phyloP scores from a whole-genome alignment of 495 filamentous ascomycete genomes.

The Penicillium goetzii region DNA sequence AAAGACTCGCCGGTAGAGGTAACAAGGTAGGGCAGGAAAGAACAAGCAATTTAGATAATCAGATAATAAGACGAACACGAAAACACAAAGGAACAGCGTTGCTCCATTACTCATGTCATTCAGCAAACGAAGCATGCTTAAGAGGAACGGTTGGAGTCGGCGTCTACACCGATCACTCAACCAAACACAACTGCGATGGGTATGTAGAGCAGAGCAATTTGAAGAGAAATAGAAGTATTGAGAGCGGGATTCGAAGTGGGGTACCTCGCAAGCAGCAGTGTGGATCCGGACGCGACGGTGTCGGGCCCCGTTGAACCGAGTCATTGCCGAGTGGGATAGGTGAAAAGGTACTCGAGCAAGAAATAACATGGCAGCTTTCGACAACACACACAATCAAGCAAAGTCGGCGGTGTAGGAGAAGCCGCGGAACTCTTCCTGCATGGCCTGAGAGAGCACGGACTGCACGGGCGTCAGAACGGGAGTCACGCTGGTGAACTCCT shows the following conservation, averaged over 20 bases:
- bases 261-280: constrained; percentile 19
- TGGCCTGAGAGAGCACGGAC: constrained; percentile 94
- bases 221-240: constrained; percentile 17
- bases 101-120: constrained; percentile 33
- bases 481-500: constrained; percentile 97
- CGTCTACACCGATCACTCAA: constrained; percentile 30
- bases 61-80: constrained; percentile 17
- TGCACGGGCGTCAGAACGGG: constrained; percentile 96
- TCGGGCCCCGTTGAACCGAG: constrained; percentile 12
- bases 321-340: constrained; percentile 10
- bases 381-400: constrained; percentile 40
- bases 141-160: constrained; percentile 19
- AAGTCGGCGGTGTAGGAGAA: constrained; percentile 94
- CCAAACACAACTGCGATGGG: constrained; percentile 33
- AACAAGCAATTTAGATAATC: constrained; percentile 35
- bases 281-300: constrained; percentile 19
- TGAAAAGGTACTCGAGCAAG: constrained; percentile 16
- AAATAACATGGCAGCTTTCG: constrained; percentile 20
- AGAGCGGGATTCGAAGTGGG: constrained; percentile 10
- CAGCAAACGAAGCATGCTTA: constrained; percentile 27
- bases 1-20: constrained; percentile 13
- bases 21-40: constrained; percentile 13
- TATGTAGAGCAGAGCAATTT: constrained; percentile 37
- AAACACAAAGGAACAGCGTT: constrained; percentile 24
- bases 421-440: constrained; percentile 99